phyloP scores from a whole-genome alignment of 441 rosid genomes.

The Raphanus hybrid region DNA sequence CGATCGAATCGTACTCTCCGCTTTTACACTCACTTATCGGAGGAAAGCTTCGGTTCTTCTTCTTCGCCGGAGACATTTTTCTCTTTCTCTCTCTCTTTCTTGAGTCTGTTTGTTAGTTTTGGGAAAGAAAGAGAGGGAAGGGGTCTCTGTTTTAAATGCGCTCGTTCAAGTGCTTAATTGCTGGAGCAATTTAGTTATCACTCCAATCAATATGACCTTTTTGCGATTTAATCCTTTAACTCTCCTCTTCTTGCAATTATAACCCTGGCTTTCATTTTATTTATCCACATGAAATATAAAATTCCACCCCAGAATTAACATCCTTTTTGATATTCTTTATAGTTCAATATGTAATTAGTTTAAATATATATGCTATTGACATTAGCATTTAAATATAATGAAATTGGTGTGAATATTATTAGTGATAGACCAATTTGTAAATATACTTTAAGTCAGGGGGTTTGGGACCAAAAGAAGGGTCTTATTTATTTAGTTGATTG shows the following conservation, averaged over 20 bases:
- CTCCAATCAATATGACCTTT: conserved; percentile 7
- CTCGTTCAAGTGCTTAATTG: not conserved
- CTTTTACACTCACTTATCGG: conserved; percentile 63
- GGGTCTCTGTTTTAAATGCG: conserved; percentile 41
- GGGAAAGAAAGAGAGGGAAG: conserved; percentile 41
- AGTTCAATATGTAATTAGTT: too few relatives aligned
- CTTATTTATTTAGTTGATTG: conserved; percentile 1
- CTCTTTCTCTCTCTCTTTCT: not conserved
- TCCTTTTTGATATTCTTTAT: not conserved
- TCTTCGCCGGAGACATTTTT: conserved; percentile 50
- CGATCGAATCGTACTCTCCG: conserved; percentile 62
- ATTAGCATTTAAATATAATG: not conserved
- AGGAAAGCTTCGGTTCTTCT: conserved; percentile 54
- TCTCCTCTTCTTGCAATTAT: not conserved
- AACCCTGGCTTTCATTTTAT: not conserved
- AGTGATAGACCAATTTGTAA: not conserved
- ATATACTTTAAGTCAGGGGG: not conserved
- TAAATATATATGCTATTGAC: not conserved
- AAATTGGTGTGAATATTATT: not conserved
- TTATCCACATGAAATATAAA: too few relatives aligned
- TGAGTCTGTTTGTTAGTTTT: not conserved
- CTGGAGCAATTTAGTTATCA: not conserved
- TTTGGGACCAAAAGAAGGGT: not conserved
- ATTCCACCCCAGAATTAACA: not conserved
- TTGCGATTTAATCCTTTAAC: not conserved